A percentile compares a stretch with the other conserved stretches of the same genome.
phyloP scores from a whole-genome alignment of 768 basidiomycete genomes.

The Piloderma croceum region DNA sequence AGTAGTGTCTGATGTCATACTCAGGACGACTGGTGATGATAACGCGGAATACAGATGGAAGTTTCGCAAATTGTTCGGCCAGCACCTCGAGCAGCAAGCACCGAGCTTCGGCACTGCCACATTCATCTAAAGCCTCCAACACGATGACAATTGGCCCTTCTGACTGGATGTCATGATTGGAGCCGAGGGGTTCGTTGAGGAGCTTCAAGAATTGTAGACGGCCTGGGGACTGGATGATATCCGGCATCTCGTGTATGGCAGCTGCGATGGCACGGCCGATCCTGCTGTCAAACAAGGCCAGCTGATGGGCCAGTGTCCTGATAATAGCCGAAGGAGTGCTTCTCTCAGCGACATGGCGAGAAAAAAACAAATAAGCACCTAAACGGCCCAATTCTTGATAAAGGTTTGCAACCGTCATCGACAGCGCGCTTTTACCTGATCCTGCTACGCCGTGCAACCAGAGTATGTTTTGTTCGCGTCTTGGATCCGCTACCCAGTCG shows the following conservation, averaged over 20 bases:
- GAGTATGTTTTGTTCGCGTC: conserved; percentile 16
- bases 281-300: conserved; percentile 27
- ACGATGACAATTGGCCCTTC: conserved; percentile 22
- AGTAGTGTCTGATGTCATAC: conserved; percentile 19
- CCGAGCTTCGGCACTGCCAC: conserved; percentile 17
- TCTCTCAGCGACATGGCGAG: conserved; percentile 23
- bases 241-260: conserved; percentile 20
- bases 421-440: conserved; percentile 30
- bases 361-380: conserved; percentile 32
- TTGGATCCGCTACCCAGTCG: conserved; percentile 21
- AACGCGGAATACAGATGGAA: conserved; percentile 25
- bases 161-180: neutral
- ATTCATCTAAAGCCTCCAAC: conserved; percentile 30
- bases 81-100: conserved; percentile 22
- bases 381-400: conserved; percentile 28
- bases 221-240: neutral
- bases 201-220: neutral
- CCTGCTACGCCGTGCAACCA: conserved; percentile 31
- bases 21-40: conserved; percentile 29
- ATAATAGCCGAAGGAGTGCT: conserved; percentile 26
- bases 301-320: conserved; percentile 30
- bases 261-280: conserved; percentile 21
- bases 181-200: neutral
- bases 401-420: conserved; percentile 30
- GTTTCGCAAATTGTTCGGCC: conserved; percentile 15